Conservation (phyloP, 2,329 filamentous ascomycete genomes). For the Exophiala spinifera region DNA sequence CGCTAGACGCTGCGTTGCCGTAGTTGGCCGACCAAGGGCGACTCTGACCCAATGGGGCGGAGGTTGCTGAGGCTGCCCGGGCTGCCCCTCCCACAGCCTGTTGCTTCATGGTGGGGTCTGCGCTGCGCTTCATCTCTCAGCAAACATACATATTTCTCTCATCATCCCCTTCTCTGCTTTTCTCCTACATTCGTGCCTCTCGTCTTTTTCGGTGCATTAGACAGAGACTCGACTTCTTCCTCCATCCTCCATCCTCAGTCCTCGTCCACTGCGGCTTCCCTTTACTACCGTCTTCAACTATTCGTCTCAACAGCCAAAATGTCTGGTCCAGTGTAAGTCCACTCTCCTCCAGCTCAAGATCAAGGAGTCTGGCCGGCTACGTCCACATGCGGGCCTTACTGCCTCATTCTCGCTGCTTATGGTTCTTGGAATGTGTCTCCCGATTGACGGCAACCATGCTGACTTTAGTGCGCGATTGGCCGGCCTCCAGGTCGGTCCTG, state of each 20-base stretch:
- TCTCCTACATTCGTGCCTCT: conserved; percentile 25
- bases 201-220: conserved; percentile 32
- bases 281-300: conserved; percentile 1
- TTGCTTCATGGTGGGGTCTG: conserved; percentile 26
- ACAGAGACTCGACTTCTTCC: conserved; percentile 24
- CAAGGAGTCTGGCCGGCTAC: background rate
- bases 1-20: background rate
- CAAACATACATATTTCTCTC: conserved; percentile 22
- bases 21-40: conserved; percentile 5
- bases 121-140: background rate
- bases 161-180: conserved; percentile 17
- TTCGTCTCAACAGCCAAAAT: conserved; percentile 23
- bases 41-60: too few species aligned
- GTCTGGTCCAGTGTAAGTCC: conserved; percentile 31
- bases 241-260: background rate
- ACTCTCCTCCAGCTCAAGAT: background rate
- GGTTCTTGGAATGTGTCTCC: conserved; percentile 1
- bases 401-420: conserved; percentile 1
- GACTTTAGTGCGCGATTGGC: conserved; percentile 69
- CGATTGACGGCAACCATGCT: conserved; percentile 40
- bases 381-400: background rate
- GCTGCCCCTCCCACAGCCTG: conserved; percentile 24
- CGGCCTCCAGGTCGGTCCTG: conserved; percentile 66
- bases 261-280: conserved; percentile 2
- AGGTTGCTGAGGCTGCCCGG: too few species aligned